Percentiles rank a stretch among this genome's conserved stretches.
These are phyloP conservation scores for Pichia nanzhaoensis DNA, from an alignment of 805 yeast species.

Conservation along the genomic window DNA sequence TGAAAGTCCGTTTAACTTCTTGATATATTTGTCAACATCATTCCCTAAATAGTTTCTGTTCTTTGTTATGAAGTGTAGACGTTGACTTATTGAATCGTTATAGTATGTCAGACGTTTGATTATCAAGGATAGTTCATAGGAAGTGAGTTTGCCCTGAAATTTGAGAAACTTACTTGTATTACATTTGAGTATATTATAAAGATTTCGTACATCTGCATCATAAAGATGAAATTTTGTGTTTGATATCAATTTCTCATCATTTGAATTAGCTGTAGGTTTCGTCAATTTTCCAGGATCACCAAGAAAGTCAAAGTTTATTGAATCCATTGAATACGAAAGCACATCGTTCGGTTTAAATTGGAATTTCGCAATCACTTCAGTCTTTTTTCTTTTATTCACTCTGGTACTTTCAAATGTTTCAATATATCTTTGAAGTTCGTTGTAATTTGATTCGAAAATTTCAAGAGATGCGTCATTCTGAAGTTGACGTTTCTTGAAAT, in stretches of 20 bases:
- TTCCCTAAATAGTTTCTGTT: neutral
- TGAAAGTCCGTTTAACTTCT: neutral
- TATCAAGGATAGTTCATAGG: slow-evolving; percentile 9
- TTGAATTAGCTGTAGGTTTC: neutral
- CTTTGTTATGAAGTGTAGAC: slow-evolving; percentile 3
- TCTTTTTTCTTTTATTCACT: neutral
- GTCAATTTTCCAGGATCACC: neutral
- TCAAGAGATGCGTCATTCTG: slow-evolving; percentile 9
- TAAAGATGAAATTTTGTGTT: neutral
- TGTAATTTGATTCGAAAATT: slow-evolving; percentile 7
- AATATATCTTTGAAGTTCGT: slow-evolving; percentile 1
- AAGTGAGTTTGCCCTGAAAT: neutral
- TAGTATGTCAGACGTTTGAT: slow-evolving; percentile 6
- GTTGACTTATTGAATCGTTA: slow-evolving; percentile 3
- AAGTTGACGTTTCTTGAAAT: slow-evolving; percentile 8
- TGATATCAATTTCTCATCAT: neutral
- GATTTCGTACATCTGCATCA: slow-evolving; percentile 3
- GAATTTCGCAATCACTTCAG: neutral
- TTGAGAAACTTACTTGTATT: neutral
- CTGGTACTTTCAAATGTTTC: neutral
- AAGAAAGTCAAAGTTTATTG: neutral
- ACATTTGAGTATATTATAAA: slow-evolving; percentile 4
- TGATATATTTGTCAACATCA: neutral
- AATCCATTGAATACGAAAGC: neutral
- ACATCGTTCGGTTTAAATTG: no score